Percentiles rank a stretch among this genome's conserved stretches.
Conservation (phyloP, 106 monocot genomes). For the Dendrobium nobile region DNA sequence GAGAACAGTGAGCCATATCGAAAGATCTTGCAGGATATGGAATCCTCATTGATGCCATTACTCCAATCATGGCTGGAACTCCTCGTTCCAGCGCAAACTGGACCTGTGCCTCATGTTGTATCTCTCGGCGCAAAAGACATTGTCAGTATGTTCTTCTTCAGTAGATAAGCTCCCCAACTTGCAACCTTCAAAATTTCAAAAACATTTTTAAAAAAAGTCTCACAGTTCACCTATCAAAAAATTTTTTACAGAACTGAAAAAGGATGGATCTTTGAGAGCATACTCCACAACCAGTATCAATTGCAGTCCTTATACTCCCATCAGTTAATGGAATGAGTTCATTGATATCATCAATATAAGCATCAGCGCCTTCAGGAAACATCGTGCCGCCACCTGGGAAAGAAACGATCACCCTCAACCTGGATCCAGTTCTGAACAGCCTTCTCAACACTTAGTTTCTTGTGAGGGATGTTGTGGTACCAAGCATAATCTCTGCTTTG, state of each 20-base stretch:
- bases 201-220: neutral
- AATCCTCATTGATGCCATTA: slow-evolving; percentile 44
- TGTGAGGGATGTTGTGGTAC: slow-evolving; percentile 55
- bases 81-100: slow-evolving; percentile 65
- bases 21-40: slow-evolving; percentile 54
- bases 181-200: slow-evolving; percentile 29
- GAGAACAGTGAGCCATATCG: slow-evolving; percentile 53
- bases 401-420: slow-evolving; percentile 44
- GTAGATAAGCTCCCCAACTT: slow-evolving; percentile 57
- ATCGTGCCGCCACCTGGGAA: slow-evolving; percentile 56
- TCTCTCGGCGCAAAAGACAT: slow-evolving; percentile 69
- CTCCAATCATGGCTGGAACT: slow-evolving; percentile 55
- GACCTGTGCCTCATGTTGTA: slow-evolving; percentile 59
- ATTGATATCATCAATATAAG: slow-evolving; percentile 52
- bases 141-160: slow-evolving; percentile 47
- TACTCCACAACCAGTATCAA: slow-evolving; percentile 61
- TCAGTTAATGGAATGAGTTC: slow-evolving; percentile 39
- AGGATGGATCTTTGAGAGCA: neutral
- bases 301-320: slow-evolving; percentile 46
- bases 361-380: slow-evolving; percentile 54
- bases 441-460: slow-evolving; percentile 62
- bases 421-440: slow-evolving; percentile 61
- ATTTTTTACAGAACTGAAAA: no score
- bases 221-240: neutral
- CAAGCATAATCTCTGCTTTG: slow-evolving; percentile 51